phyloP scores from a whole-genome alignment of 2,329 filamentous ascomycete genomes.

The Colletotrichum spinosum region DNA sequence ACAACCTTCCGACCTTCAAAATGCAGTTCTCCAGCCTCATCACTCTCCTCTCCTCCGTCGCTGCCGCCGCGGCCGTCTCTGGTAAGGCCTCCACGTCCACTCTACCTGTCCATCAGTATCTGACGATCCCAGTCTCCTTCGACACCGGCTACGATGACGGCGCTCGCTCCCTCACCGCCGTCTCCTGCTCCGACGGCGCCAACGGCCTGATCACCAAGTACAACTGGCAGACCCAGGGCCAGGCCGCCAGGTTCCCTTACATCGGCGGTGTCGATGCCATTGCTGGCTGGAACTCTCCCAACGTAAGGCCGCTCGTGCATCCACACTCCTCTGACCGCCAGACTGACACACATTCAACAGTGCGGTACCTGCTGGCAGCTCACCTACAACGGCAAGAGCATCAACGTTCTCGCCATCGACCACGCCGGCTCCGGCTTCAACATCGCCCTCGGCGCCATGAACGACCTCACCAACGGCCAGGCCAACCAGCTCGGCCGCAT shows the following conservation, averaged over 20 bases:
- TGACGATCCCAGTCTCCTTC: conserved; percentile 67
- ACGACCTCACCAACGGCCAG: conserved; percentile 65
- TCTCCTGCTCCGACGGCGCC: conserved; percentile 75
- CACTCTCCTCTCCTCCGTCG: conserved; percentile 51
- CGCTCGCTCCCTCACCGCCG: conserved; percentile 62
- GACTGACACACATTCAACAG: conserved; percentile 40
- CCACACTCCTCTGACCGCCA: neutral
- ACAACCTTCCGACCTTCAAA: conserved; percentile 40
- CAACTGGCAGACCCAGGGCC: conserved; percentile 67
- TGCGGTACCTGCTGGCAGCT: conserved; percentile 72
- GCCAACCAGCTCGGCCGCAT: conserved; percentile 63
- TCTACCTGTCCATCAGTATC: too few relatives aligned
- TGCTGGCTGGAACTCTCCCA: conserved; percentile 65
- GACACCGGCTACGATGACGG: conserved; percentile 77
- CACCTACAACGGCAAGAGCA: conserved; percentile 60
- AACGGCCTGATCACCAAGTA: conserved; percentile 75
- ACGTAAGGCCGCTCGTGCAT: conserved; percentile 42
- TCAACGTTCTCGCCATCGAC: conserved; percentile 69
- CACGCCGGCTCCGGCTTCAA: conserved; percentile 63
- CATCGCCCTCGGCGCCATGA: conserved; percentile 67
- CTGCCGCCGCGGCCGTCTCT: conserved; percentile 50
- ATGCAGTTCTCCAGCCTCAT: conserved; percentile 59
- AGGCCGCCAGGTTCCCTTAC: conserved; percentile 63
- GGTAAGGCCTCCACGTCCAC: too few relatives aligned
- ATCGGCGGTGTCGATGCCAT: conserved; percentile 66